These are phyloP conservation scores for Coemansia sp. DNA, from an alignment of 192 early-diverging fungal genomes.

Conservation along the genomic window DNA sequence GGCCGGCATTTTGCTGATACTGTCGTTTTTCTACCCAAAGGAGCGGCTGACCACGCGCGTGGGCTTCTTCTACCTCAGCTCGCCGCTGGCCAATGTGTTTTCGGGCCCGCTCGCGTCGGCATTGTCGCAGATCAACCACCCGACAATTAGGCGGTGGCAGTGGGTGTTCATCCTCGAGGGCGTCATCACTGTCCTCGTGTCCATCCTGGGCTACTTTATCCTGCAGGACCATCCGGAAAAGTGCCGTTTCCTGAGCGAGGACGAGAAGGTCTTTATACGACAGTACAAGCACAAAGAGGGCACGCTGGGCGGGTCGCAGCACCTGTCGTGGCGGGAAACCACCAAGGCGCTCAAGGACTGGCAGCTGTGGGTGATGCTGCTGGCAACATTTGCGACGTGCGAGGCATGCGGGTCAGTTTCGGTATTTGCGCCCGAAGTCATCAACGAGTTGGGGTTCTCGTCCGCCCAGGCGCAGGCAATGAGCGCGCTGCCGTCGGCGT, in stretches of 20 bases:
- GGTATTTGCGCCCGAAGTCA: constrained; percentile 40
- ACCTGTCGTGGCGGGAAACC: constrained; percentile 8
- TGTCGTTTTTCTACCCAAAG: constrained; percentile 47
- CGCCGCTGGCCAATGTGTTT: constrained; percentile 29
- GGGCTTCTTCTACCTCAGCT: constrained; percentile 37
- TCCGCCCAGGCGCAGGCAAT: constrained; percentile 32
- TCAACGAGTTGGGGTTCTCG: constrained; percentile 42
- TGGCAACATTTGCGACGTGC: constrained; percentile 24
- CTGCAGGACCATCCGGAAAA: constrained; percentile 46
- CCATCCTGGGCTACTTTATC: constrained; percentile 26
- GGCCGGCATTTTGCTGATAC: constrained; percentile 22
- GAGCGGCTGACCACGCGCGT: constrained; percentile 15
- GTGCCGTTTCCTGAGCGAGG: constrained; percentile 23
- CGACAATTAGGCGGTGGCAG: constrained; percentile 41
- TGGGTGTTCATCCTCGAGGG: constrained; percentile 50
- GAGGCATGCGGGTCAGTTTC: constrained; percentile 9
- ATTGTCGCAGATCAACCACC: constrained; percentile 38
- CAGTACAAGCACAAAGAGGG: constrained; percentile 26
- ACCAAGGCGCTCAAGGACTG: constrained; percentile 23
- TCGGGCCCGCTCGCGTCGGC: constrained; percentile 43
- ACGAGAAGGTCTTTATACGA: constrained; percentile 34
- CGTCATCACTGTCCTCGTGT: constrained; percentile 23
- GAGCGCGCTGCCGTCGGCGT: constrained; percentile 35
- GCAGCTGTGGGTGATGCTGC: constrained; percentile 42
- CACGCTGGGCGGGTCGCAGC: constrained; percentile 31